Evolutionary conservation across 306 rosid genomes (phyloP).

Genomic region (Inga oerstediana): DNA sequence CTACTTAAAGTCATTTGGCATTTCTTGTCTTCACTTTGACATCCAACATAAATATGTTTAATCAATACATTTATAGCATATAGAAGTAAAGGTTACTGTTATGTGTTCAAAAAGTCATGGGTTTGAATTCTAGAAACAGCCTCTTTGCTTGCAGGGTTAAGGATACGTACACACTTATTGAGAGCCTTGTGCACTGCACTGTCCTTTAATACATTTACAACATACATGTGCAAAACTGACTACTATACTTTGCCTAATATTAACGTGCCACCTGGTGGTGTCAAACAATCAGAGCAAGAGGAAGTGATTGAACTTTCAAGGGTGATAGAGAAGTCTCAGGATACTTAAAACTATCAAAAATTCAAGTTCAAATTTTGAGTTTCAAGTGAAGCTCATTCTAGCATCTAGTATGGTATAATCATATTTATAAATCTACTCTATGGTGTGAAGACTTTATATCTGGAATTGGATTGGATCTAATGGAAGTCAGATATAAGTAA

Average conservation of each 20-base stretch:
- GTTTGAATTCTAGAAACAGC: too few species aligned
- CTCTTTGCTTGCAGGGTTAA: too few species aligned
- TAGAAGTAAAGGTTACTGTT: too few species aligned
- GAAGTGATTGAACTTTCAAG: neutral
- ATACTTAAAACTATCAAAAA: neutral
- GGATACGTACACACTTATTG: too few species aligned
- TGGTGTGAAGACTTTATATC: neutral
- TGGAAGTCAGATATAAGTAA: constrained; percentile 30
- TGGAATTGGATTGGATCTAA: constrained; percentile 3
- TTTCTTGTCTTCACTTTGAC: neutral
- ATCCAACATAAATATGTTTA: neutral
- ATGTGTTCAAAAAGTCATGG: too few species aligned
- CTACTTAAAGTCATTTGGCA: constrained; percentile 4
- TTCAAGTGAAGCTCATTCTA: neutral
- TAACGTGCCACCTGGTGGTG: neutral
- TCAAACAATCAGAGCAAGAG: neutral
- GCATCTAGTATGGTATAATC: neutral
- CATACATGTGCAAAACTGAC: neutral
- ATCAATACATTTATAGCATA: neutral
- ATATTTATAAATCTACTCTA: neutral
- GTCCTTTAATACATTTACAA: neutral
- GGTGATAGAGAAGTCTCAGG: neutral
- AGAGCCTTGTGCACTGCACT: too few species aligned
- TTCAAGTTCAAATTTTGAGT: neutral
- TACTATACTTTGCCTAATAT: neutral